Evolutionary conservation across 2,329 filamentous ascomycete genomes (phyloP).

Genomic region (Piedraia hortae): DNA sequence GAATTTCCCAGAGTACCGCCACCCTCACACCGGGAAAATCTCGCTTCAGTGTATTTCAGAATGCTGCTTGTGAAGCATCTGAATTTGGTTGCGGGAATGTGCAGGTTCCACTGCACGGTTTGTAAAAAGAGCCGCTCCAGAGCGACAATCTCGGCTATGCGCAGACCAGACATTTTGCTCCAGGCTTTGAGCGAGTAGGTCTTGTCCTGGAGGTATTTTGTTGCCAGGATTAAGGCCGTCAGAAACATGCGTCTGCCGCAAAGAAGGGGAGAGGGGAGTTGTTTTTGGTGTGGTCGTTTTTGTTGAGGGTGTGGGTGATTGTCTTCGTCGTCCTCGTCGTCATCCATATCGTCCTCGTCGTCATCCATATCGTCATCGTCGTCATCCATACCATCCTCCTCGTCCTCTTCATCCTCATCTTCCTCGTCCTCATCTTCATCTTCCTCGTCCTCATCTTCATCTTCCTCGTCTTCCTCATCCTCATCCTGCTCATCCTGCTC

Average conservation of each 20-base stretch:
- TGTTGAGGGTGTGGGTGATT: no score
- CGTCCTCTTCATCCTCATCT: conserved; percentile 74
- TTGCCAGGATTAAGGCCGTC: conserved; percentile 76
- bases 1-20: no score
- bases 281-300: no score
- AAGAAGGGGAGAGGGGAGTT: no score
- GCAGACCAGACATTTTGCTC: conserved; percentile 97
- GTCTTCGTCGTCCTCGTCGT: conserved; percentile 41
- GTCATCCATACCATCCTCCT: conserved; percentile 71
- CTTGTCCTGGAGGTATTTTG: conserved; percentile 91
- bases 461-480: no score
- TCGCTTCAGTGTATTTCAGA: conserved; percentile 60
- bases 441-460: no score
- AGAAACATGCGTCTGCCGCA: conserved; percentile 96
- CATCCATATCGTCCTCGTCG: conserved; percentile 65
- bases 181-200: conserved; percentile 94
- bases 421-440: no score
- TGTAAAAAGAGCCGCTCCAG: conserved; percentile 83
- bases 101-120: conserved; percentile 80
- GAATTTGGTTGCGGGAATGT: conserved; percentile 71
- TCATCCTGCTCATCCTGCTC: no score
- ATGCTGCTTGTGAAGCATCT: conserved; percentile 87
- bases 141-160: conserved; percentile 78
- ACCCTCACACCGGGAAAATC: no score
- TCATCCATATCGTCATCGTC: conserved; percentile 72